Conservation (phyloP, 306 rosid species). For the Mimosa bimucronata region DNA sequence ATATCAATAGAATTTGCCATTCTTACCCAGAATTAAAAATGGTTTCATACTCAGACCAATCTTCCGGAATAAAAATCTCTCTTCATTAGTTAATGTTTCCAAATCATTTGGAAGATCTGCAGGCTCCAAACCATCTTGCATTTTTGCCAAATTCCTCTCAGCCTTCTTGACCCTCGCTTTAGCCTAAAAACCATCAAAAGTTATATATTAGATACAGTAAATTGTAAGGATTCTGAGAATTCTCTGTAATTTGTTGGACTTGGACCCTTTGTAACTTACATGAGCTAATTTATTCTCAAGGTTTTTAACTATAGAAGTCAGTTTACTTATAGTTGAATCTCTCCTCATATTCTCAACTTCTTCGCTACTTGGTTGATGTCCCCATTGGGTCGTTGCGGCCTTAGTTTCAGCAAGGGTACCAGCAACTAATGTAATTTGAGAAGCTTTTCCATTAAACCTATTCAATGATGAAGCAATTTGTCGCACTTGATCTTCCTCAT, state of each 20-base stretch:
- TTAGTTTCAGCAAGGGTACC: conserved; percentile 92
- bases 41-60: conserved; percentile 96
- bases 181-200: conserved; percentile 58
- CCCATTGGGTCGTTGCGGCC: conserved; percentile 91
- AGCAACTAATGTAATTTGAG: conserved; percentile 59
- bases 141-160: conserved; percentile 72
- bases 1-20: conserved; percentile 10
- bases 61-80: conserved; percentile 83
- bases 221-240: not conserved
- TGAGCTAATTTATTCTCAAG: conserved; percentile 67
- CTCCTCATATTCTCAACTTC: conserved; percentile 70
- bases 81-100: conserved; percentile 83
- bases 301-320: conserved; percentile 54
- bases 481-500: conserved; percentile 78
- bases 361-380: conserved; percentile 56
- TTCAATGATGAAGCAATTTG: conserved; percentile 50
- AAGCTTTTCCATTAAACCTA: conserved; percentile 49
- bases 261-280: conserved; percentile 55
- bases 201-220: conserved; percentile 39
- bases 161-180: conserved; percentile 72
- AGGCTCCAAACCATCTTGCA: conserved; percentile 69
- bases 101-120: conserved; percentile 83
- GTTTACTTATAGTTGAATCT: conserved; percentile 65
- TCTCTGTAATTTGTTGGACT: conserved; percentile 31
- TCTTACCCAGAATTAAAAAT: conserved; percentile 74